Conservation (phyloP, 805 yeast genomes). For the Myxozyma neglecta region DNA sequence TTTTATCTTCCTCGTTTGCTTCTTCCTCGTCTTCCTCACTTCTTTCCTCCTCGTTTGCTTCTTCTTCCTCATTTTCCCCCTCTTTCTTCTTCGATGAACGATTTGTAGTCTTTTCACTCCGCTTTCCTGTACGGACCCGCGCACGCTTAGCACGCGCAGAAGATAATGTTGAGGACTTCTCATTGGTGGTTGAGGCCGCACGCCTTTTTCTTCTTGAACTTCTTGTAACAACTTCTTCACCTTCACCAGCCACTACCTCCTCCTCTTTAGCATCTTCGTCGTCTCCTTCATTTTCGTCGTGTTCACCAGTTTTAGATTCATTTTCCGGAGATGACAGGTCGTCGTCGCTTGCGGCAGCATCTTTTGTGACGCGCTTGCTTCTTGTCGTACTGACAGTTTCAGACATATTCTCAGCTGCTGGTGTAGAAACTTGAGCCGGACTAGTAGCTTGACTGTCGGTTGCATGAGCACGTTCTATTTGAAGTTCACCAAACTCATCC, state of each 20-base stretch:
- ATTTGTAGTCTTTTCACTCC: too few species aligned
- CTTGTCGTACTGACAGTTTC: background rate
- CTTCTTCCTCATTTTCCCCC: background rate
- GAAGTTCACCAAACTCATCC: constrained; percentile 49
- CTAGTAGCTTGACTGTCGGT: constrained; percentile 29
- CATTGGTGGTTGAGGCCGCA: too few species aligned
- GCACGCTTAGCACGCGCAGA: too few species aligned
- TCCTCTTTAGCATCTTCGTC: background rate
- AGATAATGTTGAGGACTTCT: too few species aligned
- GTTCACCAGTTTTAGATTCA: constrained; percentile 16
- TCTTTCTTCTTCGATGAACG: too few species aligned
- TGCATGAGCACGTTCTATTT: constrained; percentile 44
- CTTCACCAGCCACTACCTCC: background rate
- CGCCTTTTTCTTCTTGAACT: too few species aligned
- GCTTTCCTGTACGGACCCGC: too few species aligned
- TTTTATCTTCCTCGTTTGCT: constrained; percentile 11
- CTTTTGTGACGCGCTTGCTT: constrained; percentile 14
- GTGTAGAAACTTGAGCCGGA: constrained; percentile 29
- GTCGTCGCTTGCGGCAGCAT: constrained; percentile 11
- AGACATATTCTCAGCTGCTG: constrained; percentile 1
- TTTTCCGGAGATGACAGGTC: constrained; percentile 4
- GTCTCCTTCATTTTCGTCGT: constrained; percentile 15
- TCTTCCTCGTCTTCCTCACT: constrained; percentile 3
- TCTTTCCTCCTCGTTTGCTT: background rate
- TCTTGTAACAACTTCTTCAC: too few species aligned